Percentiles rank a stretch among this genome's conserved stretches.
phyloP scores from a whole-genome alignment of 1,284 basidiomycete genomes.

The Bondarzewia mesenterica region DNA sequence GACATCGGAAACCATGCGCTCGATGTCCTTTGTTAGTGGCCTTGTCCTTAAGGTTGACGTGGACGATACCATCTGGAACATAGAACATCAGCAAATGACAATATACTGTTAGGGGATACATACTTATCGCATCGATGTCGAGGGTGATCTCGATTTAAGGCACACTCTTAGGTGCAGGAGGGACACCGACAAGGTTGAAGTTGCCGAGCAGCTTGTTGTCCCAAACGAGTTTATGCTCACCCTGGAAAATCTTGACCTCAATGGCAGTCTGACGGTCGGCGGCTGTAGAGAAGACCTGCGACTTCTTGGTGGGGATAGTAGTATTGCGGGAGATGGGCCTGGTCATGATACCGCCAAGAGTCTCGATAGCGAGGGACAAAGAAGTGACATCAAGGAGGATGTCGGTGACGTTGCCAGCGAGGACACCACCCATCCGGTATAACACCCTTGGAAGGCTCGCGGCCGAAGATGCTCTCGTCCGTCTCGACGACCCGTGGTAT shows the following conservation, averaged over 20 bases:
- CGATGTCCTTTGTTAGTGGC: conserved; percentile 92
- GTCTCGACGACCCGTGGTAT: conserved; percentile 95
- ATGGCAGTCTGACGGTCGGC: conserved; percentile 95
- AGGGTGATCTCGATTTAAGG: conserved; percentile 99
- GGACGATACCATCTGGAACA: conserved; percentile 81
- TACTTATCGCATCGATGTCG: conserved; percentile 90
- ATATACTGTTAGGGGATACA: background rate
- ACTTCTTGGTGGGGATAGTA: conserved; percentile 99
- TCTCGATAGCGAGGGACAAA: conserved; percentile 90
- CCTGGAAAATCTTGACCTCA: conserved; percentile 97
- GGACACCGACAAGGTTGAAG: conserved; percentile 98
- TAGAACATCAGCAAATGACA: conserved; percentile 5
- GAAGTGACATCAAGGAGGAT: conserved; percentile 98
- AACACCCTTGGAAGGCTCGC: conserved; percentile 95
- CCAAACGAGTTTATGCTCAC: conserved; percentile 93
- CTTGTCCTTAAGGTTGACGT: conserved; percentile 98
- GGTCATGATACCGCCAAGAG: conserved; percentile 98
- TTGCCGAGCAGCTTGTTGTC: conserved; percentile 99
- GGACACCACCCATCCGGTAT: conserved; percentile 95
- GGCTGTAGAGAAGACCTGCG: conserved; percentile 96
- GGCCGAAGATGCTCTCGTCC: conserved; percentile 88
- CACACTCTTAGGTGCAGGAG: conserved; percentile 95
- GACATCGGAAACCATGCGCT: conserved; percentile 93
- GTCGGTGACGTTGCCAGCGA: too few species aligned
- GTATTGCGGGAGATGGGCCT: conserved; percentile 95